A percentile compares a stretch with the other conserved stretches of the same genome.
Evolutionary conservation across 441 rosid species (phyloP).

Genomic region (Adansonia madagascariensis): DNA sequence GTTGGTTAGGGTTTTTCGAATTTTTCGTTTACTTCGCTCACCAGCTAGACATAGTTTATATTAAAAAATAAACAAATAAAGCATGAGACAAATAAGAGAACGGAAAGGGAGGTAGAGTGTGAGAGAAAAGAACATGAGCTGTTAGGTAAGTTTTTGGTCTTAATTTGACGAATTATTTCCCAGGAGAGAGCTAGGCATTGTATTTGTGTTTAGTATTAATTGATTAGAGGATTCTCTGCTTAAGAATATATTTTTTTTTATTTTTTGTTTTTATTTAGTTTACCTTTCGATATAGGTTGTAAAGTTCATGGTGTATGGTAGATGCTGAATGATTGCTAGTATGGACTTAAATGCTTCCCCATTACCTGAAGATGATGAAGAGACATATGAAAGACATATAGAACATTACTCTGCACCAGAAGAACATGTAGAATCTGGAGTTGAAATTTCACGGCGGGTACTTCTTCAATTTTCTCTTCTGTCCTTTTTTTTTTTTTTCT

Average conservation of each 20-base stretch:
- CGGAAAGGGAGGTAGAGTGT: neutral
- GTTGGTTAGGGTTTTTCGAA: slow-evolving; percentile 17
- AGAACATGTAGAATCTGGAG: slow-evolving; percentile 72
- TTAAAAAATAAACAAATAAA: neutral
- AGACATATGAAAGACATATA: slow-evolving; percentile 57
- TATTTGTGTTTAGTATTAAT: neutral
- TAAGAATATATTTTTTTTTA: neutral
- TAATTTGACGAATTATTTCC: neutral
- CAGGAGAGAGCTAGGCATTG: slow-evolving; percentile 19
- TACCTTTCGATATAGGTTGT: slow-evolving; percentile 12
- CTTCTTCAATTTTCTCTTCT: slow-evolving; percentile 22
- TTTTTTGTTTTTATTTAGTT: slow-evolving; percentile 1
- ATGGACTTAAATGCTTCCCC: slow-evolving; percentile 96
- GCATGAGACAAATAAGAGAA: neutral
- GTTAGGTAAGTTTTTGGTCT: neutral
- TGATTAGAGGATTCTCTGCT: slow-evolving; percentile 3
- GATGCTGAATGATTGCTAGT: slow-evolving; percentile 73
- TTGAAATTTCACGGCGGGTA: slow-evolving; percentile 90
- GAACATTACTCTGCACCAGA: slow-evolving; percentile 53
- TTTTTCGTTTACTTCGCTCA: slow-evolving; percentile 2
- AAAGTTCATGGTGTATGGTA: slow-evolving; percentile 43
- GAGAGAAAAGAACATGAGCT: neutral
- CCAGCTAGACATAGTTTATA: neutral
- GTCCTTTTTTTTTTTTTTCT: neutral
- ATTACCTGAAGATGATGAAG: slow-evolving; percentile 92